Evolutionary conservation across 2,329 filamentous ascomycete species (phyloP).

Genomic region (Xylaria sp.): DNA sequence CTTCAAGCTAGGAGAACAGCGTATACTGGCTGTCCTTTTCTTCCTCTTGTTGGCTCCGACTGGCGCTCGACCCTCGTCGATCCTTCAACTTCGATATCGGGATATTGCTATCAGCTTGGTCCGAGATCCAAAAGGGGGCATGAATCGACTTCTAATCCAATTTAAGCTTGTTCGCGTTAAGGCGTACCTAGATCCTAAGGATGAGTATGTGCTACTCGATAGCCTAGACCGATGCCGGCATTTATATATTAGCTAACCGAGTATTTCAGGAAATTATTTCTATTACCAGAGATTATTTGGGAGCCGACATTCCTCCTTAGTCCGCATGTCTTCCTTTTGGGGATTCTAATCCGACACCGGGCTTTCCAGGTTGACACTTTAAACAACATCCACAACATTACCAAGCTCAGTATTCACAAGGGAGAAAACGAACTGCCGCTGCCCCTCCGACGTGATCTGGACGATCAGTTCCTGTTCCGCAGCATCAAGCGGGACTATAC

Average conservation of each 20-base stretch:
- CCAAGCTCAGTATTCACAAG: not conserved
- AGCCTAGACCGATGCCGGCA: too few relatives aligned
- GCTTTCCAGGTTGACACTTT: not conserved
- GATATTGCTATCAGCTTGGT: not conserved
- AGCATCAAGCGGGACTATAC: not conserved
- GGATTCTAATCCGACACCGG: not conserved
- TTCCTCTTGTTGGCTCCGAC: not conserved
- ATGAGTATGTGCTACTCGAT: too few relatives aligned
- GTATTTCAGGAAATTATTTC: too few relatives aligned
- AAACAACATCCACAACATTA: not conserved
- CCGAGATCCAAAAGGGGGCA: not conserved
- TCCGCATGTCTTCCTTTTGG: slow-evolving; percentile 4
- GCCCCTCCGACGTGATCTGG: not conserved
- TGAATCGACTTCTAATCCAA: not conserved
- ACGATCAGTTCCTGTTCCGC: not conserved
- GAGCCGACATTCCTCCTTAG: not conserved
- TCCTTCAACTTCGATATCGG: not conserved
- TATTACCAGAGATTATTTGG: slow-evolving; percentile 3
- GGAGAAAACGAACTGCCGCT: not conserved
- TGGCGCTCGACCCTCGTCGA: not conserved
- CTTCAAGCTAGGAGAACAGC: not conserved
- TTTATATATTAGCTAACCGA: too few relatives aligned
- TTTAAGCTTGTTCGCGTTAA: not conserved
- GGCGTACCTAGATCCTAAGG: not conserved
- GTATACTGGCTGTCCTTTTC: slow-evolving; percentile 5